phyloP scores from a whole-genome alignment of 306 rosid species.

The Lagenaria siceraria region DNA sequence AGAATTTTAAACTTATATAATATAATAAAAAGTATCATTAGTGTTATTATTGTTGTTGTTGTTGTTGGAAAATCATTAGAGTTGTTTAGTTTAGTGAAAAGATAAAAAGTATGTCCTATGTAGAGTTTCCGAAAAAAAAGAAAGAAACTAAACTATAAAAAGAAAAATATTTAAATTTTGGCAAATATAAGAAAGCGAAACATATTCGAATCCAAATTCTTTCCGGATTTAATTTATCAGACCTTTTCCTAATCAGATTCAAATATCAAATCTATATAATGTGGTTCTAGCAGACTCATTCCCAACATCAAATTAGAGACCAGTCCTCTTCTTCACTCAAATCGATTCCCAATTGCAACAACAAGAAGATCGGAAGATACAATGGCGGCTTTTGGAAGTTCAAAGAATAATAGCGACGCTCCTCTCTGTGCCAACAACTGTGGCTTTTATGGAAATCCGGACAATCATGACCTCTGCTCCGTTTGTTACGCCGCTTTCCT shows the following conservation, averaged over 20 bases:
- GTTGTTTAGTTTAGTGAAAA: no score
- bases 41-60: no score
- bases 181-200: no score
- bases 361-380: not conserved
- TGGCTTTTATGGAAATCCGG: conserved; percentile 23
- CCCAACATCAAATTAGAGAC: not conserved
- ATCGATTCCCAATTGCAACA: not conserved
- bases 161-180: no score
- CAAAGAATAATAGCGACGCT: not conserved
- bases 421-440: conserved; percentile 27
- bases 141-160: no score
- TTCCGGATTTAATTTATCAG: not conserved
- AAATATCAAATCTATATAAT: not conserved
- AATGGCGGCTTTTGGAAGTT: not conserved
- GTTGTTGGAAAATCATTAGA: no score
- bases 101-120: no score
- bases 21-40: no score
- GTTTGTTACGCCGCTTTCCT: conserved; percentile 5
- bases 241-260: not conserved
- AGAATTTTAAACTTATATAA: no score
- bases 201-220: not conserved
- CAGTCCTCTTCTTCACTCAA: not conserved
- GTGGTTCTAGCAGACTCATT: not conserved
- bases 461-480: conserved; percentile 20
- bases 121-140: no score